phyloP scores from a whole-genome alignment of 768 basidiomycete species.

The Russula olivacea region DNA sequence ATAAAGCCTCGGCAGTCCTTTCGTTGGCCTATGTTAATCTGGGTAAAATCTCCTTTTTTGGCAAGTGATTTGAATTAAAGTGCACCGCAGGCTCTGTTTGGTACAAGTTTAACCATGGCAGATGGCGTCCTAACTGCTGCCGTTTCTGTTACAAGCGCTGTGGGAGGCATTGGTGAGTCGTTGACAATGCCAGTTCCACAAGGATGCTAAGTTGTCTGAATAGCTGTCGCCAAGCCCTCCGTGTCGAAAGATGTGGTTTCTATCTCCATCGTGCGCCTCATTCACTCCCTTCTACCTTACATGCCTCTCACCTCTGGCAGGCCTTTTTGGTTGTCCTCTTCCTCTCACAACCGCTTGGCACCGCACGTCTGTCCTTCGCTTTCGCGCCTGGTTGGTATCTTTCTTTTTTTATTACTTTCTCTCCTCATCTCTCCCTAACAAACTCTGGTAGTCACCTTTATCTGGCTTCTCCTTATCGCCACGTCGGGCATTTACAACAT shows the following conservation, averaged over 20 bases:
- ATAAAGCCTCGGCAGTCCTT: conserved; percentile 27
- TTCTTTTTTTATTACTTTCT: background rate
- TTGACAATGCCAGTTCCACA: background rate
- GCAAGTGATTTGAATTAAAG: background rate
- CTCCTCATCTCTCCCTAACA: background rate
- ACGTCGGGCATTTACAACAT: conserved; percentile 56
- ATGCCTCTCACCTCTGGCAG: conserved; percentile 29
- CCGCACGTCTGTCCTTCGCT: conserved; percentile 41
- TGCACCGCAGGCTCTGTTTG: conserved; percentile 48
- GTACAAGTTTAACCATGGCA: conserved; percentile 59
- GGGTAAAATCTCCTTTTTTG: conserved; percentile 36
- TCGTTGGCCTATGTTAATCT: conserved; percentile 49
- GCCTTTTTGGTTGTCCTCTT: conserved; percentile 54
- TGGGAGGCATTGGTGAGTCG: conserved; percentile 46
- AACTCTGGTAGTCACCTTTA: conserved; percentile 39
- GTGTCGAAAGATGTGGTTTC: conserved; percentile 44
- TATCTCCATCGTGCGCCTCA: conserved; percentile 50
- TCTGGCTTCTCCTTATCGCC: conserved; percentile 52
- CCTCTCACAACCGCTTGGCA: conserved; percentile 55
- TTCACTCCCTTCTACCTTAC: background rate
- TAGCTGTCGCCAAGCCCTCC: conserved; percentile 48
- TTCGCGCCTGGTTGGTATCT: conserved; percentile 49
- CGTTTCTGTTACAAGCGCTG: conserved; percentile 62
- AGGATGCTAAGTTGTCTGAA: background rate
- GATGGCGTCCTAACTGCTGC: conserved; percentile 67